Conservation (phyloP, 768 basidiomycete species). For the Tulasnella sp. region DNA sequence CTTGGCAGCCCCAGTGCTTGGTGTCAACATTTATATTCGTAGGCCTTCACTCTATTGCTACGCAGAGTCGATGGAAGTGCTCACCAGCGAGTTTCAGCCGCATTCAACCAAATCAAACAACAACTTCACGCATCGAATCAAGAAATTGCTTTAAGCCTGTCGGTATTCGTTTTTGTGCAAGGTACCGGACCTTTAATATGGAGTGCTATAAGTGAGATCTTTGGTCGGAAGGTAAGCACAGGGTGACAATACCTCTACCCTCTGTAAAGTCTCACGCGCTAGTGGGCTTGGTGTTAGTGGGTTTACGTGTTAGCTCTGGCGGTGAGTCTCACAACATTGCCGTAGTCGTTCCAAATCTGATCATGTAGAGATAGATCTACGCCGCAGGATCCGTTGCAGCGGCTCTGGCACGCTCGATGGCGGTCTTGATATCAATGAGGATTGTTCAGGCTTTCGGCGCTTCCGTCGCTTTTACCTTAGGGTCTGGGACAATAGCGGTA, state of each 20-base stretch:
- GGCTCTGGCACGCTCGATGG: constrained; percentile 21
- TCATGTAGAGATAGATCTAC: constrained; percentile 21
- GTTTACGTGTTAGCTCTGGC: constrained; percentile 27
- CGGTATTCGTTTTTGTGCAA: constrained; percentile 66
- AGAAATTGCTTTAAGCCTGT: constrained; percentile 60
- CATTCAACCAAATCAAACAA: constrained; percentile 50
- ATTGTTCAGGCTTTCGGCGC: constrained; percentile 38
- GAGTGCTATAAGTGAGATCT: constrained; percentile 64
- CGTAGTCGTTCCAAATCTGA: neutral
- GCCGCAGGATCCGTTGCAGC: constrained; percentile 23
- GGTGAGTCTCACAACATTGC: constrained; percentile 20
- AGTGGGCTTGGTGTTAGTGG: constrained; percentile 14
- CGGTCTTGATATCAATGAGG: constrained; percentile 28
- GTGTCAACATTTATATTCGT: constrained; percentile 60
- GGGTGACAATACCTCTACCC: neutral
- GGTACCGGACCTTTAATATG: constrained; percentile 60
- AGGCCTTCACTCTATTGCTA: constrained; percentile 24
- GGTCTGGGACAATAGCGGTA: constrained; percentile 62
- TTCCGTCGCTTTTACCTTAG: constrained; percentile 60
- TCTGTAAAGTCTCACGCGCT: constrained; percentile 8
- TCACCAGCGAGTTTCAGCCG: constrained; percentile 37
- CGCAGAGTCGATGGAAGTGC: neutral
- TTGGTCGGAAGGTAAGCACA: constrained; percentile 55
- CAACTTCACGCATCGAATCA: constrained; percentile 52
- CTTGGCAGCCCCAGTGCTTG: constrained; percentile 46